Evolutionary conservation across 768 basidiomycete species (phyloP), one percentile per base, ranked within the genome.

Genomic region (Phlebiopsis gigantea): DNA sequence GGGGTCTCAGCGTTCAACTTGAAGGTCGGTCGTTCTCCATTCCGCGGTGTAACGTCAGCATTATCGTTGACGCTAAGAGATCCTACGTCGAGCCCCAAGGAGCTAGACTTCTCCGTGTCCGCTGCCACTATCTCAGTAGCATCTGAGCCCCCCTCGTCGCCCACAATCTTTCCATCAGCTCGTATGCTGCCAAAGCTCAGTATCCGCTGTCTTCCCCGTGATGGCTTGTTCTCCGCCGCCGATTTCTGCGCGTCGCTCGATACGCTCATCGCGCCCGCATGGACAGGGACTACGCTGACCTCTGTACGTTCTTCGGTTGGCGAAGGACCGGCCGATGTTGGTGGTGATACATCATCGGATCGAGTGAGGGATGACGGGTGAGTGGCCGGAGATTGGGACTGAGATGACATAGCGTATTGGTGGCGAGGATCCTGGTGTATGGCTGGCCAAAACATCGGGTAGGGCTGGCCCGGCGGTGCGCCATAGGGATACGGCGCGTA

Each of bases 151-250:
- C n/a, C 54, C 26, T 53, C 61, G 4, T 56, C 57, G 21, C 50
- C 56, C 42, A 63, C 54, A 34, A 62, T 65, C 17, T 67, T 57
- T 0, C 68, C 73, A 2, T 66, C 58, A 22, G 68, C 56, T 39
- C 68, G 69, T 54, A 82, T 80, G 53, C 77, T 81, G 6, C 83
- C 83, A 63, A 84, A 84, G 5, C 80, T 71, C 41, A 84, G 74
- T 50, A 70, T 68, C 60, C 67, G 56, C 8, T 64, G 60, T 34
- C 56, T 45, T 15, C 48, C 39, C 44, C 34, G 12, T 39, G 34
- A 39, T 17, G 34, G 17, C 34, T 39, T 25, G 28, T 25, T 41
- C 52, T 24, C n/a, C 3, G 34, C 34, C 28, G 47, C 19, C 17
- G 47, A 29, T 30, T 48, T 29, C 47, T 48, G 47, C 9, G 47